These are phyloP conservation scores for Globisporangium spinosum DNA, from an alignment of 352 stramenopile genomes.

Conservation along the genomic window DNA sequence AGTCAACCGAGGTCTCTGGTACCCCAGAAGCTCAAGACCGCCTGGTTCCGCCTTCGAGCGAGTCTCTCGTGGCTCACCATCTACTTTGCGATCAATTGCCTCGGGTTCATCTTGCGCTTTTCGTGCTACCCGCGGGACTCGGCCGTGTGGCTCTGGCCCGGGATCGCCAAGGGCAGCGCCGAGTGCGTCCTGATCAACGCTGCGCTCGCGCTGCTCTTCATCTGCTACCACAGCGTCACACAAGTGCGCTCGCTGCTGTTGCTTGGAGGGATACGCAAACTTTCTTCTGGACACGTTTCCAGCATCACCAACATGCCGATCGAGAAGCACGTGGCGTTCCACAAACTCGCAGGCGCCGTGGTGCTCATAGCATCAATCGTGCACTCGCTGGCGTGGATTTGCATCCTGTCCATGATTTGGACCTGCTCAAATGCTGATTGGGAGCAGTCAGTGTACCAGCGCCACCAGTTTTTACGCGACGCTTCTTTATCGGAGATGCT, in stretches of 20 bases:
- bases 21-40: not conserved
- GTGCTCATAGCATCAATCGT: constrained; percentile 26
- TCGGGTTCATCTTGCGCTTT: constrained; percentile 26
- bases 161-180: constrained; percentile 39
- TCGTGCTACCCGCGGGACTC: constrained; percentile 25
- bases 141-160: constrained; percentile 21
- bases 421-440: constrained; percentile 20
- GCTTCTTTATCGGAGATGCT: constrained; percentile 12
- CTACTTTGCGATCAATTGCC: constrained; percentile 26
- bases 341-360: constrained; percentile 30
- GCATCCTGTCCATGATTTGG: constrained; percentile 24
- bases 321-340: constrained; percentile 35
- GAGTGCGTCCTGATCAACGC: constrained; percentile 41
- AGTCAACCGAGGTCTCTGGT: not conserved
- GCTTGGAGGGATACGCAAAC: not conserved
- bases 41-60: constrained; percentile 18
- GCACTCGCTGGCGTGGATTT: constrained; percentile 34
- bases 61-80: constrained; percentile 25
- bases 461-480: constrained; percentile 21
- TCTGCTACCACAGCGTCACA: constrained; percentile 31
- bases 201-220: constrained; percentile 25
- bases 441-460: constrained; percentile 21
- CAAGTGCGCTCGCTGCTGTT: constrained; percentile 14
- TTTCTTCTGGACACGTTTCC: not conserved
- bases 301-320: constrained; percentile 14